Evolutionary conservation across 1,284 basidiomycete genomes (phyloP).

Genomic region (Violaceomyces palustris): DNA sequence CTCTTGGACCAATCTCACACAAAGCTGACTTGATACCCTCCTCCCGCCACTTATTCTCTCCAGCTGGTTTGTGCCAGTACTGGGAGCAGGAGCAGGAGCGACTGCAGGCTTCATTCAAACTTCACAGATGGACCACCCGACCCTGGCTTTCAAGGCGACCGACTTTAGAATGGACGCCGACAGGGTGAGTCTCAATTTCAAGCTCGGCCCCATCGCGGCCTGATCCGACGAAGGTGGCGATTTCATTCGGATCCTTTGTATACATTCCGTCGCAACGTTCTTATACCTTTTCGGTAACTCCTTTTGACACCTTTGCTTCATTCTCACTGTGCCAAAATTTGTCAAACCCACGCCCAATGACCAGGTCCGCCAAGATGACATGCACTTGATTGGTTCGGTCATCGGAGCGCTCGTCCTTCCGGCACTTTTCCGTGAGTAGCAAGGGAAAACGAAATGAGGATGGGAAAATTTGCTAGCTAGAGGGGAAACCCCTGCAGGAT

Average conservation of each 20-base stretch:
- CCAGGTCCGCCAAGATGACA: constrained; percentile 35
- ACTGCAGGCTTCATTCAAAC: constrained; percentile 26
- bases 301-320: neutral
- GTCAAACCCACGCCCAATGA: no score
- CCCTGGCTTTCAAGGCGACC: constrained; percentile 9
- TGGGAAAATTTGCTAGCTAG: no score
- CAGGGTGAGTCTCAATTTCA: constrained; percentile 7
- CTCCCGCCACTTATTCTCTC: neutral
- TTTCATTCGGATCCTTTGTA: neutral
- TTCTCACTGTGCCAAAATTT: neutral
- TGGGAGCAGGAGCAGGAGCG: constrained; percentile 18
- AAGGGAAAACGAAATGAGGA: no score
- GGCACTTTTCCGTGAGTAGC: constrained; percentile 30
- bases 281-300: neutral
- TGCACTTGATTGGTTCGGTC: constrained; percentile 44
- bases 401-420: constrained; percentile 41
- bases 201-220: neutral
- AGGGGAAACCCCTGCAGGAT: no score
- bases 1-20: neutral
- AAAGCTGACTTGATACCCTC: neutral
- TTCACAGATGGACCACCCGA: constrained; percentile 11
- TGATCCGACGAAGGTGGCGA: no score
- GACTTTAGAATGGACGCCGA: constrained; percentile 13
- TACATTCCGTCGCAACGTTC: neutral
- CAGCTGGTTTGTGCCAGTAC: constrained; percentile 36